These are phyloP conservation scores for Cicer cuneatum DNA, from an alignment of 306 rosid species.

Conservation along the genomic window DNA sequence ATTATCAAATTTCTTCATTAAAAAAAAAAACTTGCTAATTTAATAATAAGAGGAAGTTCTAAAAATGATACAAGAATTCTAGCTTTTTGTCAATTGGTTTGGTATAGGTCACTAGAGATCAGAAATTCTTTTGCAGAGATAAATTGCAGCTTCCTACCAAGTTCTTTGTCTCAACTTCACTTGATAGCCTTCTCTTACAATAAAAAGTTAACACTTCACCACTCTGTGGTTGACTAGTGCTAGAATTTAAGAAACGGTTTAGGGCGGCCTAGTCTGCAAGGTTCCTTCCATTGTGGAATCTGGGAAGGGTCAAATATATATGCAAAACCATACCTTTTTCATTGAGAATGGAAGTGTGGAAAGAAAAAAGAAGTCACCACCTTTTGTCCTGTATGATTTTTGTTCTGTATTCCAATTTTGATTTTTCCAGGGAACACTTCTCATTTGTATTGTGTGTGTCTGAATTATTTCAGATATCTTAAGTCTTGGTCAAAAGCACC, in stretches of 20 bases:
- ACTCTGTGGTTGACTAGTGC: neutral
- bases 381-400: neutral
- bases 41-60: neutral
- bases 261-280: neutral
- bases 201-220: neutral
- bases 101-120: neutral
- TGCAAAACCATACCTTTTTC: neutral
- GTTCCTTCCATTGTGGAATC: neutral
- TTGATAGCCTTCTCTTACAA: neutral
- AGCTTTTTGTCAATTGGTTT: neutral
- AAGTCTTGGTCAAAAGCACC: neutral
- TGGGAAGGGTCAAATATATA: neutral
- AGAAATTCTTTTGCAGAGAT: slow-evolving; percentile 13
- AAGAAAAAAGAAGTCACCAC: slow-evolving; percentile 10
- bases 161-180: neutral
- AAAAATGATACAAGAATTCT: neutral
- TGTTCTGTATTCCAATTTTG: neutral
- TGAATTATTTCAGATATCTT: neutral
- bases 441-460: neutral
- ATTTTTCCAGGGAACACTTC: neutral
- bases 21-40: neutral
- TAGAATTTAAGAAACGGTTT: slow-evolving; percentile 2
- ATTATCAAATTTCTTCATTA: slow-evolving; percentile 1
- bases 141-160: neutral
- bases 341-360: neutral